Percentiles rank a stretch among this genome's conserved stretches.
Conservation (phyloP, 305 asterid species). For the Fraxinus platypoda region DNA sequence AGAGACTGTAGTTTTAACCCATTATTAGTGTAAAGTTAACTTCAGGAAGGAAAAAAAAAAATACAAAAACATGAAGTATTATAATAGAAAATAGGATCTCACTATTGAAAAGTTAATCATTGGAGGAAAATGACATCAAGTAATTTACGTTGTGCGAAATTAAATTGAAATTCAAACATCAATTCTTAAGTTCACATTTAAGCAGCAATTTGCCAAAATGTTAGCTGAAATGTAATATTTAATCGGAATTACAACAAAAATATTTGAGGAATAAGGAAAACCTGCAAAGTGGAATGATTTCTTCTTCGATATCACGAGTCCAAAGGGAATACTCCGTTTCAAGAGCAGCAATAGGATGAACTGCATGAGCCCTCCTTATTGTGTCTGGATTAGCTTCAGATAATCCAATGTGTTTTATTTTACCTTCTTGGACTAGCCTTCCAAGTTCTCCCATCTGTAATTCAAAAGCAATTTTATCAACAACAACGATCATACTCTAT, state of each 20-base stretch:
- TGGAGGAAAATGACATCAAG: too few species aligned
- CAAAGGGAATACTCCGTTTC: slow-evolving; percentile 64
- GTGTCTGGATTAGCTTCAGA: slow-evolving; percentile 70
- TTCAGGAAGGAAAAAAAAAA: too few species aligned
- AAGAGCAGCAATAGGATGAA: slow-evolving; percentile 58
- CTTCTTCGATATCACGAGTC: slow-evolving; percentile 61
- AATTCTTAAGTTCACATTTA: background rate
- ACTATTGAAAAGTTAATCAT: too few species aligned
- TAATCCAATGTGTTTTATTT: slow-evolving; percentile 58
- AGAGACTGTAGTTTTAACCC: too few species aligned
- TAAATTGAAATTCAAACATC: background rate
- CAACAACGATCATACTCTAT: background rate
- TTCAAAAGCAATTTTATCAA: background rate
- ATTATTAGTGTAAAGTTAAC: too few species aligned
- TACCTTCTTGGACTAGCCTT: slow-evolving; percentile 56
- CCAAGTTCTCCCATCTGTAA: slow-evolving; percentile 35
- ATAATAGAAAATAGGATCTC: too few species aligned
- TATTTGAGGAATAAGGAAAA: slow-evolving; percentile 2
- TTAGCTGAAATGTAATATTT: background rate
- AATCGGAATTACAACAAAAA: background rate
- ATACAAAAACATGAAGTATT: too few species aligned
- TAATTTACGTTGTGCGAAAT: background rate
- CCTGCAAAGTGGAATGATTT: slow-evolving; percentile 63
- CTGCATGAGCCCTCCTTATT: slow-evolving; percentile 60
- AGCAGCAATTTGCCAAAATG: background rate